Base-by-base conservation (phyloP, 495 filamentous ascomycete genomes). In the Hyphodiscus hymeniophilus region DNA sequence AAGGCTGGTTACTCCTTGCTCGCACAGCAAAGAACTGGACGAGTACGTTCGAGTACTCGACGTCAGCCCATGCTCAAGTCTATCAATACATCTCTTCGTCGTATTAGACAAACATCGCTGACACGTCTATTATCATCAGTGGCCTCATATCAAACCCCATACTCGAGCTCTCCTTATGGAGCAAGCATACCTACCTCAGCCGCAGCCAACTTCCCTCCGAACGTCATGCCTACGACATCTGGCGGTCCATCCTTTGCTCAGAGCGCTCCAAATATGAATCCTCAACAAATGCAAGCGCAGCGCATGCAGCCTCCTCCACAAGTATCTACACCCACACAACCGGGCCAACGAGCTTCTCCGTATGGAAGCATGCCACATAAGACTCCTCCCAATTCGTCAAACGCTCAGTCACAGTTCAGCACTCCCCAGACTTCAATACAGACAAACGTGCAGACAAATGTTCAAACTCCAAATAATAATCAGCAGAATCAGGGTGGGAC, bases 81-180 rank as follows among this genome's bases (percentile, higher is more conserved):
- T 17, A 18, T 35, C 46, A 6, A 48, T 42, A 39, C 22, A 18
- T 30, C 50, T 22, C 45, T 23, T 6, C 12, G 2, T 43, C 18
- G 24, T 17, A 2, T 42, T 16, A n/a, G 48, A 26, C 48, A 53
- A 50, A 48, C 45, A 38, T 38, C 12, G 24, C 54, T 60, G 40
- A 60, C 46, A 43, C 24, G 22, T 58, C 18, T 26, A 42, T 46
- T 17, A 24, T 22, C 45, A 30, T 35, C 60, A 76, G 74, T 75
- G 66, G 56, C 71, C 46, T 45, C 54, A 42, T 79, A 72, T 52
- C 75, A 75, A 57, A 63, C 68, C 21, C 68, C 73, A 24, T 79
- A 73, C 54, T 64, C 73, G 10, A 65, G 62, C 55, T 68, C 73
- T 22, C 66, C 75, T 5, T 78, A 75, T 52, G 69, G 65, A 31